These are phyloP conservation scores for Chaetomiaceae sp. DNA, from an alignment of 2,329 filamentous ascomycete species.

Conservation along the genomic window DNA sequence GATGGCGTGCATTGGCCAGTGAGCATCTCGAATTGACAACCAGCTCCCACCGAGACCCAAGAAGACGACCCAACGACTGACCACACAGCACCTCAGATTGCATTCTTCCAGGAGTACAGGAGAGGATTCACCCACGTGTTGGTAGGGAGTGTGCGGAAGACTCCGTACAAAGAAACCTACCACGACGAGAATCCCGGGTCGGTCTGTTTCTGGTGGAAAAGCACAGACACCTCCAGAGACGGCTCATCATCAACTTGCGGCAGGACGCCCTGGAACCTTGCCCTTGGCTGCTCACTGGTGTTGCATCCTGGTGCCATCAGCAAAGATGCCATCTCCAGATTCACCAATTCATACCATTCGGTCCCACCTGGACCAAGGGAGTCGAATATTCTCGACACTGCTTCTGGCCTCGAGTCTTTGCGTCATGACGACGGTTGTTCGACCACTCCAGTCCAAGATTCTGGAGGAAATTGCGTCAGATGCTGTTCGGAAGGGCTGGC, in stretches of 20 bases:
- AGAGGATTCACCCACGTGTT: conserved; percentile 15
- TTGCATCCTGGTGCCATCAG: background rate
- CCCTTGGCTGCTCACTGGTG: conserved; percentile 2
- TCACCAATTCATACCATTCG: background rate
- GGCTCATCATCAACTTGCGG: conserved; percentile 15
- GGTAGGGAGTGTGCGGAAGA: no score
- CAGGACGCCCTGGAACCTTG: conserved; percentile 9
- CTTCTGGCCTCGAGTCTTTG: no score
- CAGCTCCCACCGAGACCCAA: background rate
- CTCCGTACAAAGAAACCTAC: no score
- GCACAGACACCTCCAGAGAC: conserved; percentile 6
- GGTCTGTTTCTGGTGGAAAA: background rate
- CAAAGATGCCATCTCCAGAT: background rate
- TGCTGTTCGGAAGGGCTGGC: conserved; percentile 7
- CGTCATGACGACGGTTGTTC: background rate
- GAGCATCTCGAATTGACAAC: conserved; percentile 11
- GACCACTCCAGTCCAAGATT: conserved; percentile 11
- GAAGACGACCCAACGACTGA: background rate
- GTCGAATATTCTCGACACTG: no score
- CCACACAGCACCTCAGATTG: conserved; percentile 2
- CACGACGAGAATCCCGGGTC: no score
- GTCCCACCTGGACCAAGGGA: background rate
- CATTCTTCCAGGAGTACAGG: background rate
- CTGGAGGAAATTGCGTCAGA: conserved; percentile 15
- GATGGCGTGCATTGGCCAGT: conserved; percentile 7